Percentiles rank a stretch among this genome's conserved stretches.
Conservation (phyloP, 2,329 filamentous ascomycete species). For the Colletotrichum endophyticum region DNA sequence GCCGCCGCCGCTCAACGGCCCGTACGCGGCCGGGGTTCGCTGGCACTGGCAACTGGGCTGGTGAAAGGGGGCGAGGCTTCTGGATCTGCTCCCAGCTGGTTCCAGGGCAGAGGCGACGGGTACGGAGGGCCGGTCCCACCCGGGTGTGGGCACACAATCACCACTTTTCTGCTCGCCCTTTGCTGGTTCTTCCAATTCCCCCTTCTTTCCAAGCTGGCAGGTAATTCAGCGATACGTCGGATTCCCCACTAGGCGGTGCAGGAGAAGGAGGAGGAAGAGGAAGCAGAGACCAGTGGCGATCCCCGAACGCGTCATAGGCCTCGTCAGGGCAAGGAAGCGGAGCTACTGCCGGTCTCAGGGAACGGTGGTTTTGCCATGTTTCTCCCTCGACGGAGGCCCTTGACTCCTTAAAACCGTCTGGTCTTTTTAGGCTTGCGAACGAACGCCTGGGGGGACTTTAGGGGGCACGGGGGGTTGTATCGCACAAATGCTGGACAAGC, state of each 20-base stretch:
- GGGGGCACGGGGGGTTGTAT: background rate
- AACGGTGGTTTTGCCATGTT: background rate
- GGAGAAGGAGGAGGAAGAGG: background rate
- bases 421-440: background rate
- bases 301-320: conserved; percentile 15
- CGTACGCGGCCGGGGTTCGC: background rate
- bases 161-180: background rate
- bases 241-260: conserved; percentile 13
- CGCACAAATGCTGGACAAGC: background rate
- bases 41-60: background rate
- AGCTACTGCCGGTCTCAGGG: background rate
- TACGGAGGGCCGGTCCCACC: background rate
- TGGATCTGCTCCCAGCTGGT: background rate
- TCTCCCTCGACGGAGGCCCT: background rate
- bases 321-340: conserved; percentile 6
- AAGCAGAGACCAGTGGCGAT: background rate
- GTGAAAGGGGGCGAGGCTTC: background rate
- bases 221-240: background rate
- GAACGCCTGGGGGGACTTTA: background rate
- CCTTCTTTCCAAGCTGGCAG: background rate
- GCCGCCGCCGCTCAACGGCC: conserved; percentile 11
- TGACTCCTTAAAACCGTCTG: background rate
- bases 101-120: conserved; percentile 3
- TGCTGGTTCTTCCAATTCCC: background rate
- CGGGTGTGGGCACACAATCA: conserved; percentile 2